Evolutionary conservation across 2,329 filamentous ascomycete genomes (phyloP).

Genomic region (Zasmidium angulare): DNA sequence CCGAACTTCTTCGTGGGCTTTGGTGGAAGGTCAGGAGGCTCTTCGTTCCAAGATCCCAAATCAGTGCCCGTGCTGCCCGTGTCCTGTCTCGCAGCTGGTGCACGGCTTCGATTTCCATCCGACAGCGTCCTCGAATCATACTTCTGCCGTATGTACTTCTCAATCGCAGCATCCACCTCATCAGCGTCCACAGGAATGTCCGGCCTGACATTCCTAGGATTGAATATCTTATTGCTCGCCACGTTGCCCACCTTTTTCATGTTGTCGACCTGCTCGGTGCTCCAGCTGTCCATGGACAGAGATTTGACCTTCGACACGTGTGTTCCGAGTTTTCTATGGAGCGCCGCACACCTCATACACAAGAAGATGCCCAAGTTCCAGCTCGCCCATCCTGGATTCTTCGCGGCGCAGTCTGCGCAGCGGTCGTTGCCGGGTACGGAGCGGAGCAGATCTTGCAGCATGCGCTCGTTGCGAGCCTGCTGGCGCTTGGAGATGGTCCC

Average conservation of each 20-base stretch:
- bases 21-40: constrained; percentile 58
- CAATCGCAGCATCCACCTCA: constrained; percentile 91
- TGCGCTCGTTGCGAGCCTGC: constrained; percentile 93
- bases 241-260: constrained; percentile 92
- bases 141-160: constrained; percentile 91
- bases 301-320: constrained; percentile 99
- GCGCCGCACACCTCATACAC: constrained; percentile 93
- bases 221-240: constrained; percentile 83
- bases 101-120: constrained; percentile 26
- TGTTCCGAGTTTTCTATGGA: constrained; percentile 95
- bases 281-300: constrained; percentile 97
- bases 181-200: constrained; percentile 87
- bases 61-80: constrained; percentile 54
- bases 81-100: constrained; percentile 48
- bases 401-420: constrained; percentile 89
- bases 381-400: constrained; percentile 95
- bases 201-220: constrained; percentile 78
- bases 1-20: constrained; percentile 62
- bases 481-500: constrained; percentile 86
- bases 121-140: constrained; percentile 67
- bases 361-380: constrained; percentile 98
- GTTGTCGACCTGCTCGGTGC: constrained; percentile 93
- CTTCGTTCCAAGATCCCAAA: constrained; percentile 50
- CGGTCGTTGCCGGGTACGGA: constrained; percentile 82
- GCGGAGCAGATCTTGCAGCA: constrained; percentile 84